These are phyloP conservation scores for Mycogone perniciosa DNA, from an alignment of 2,329 filamentous ascomycete species.

Conservation along the genomic window DNA sequence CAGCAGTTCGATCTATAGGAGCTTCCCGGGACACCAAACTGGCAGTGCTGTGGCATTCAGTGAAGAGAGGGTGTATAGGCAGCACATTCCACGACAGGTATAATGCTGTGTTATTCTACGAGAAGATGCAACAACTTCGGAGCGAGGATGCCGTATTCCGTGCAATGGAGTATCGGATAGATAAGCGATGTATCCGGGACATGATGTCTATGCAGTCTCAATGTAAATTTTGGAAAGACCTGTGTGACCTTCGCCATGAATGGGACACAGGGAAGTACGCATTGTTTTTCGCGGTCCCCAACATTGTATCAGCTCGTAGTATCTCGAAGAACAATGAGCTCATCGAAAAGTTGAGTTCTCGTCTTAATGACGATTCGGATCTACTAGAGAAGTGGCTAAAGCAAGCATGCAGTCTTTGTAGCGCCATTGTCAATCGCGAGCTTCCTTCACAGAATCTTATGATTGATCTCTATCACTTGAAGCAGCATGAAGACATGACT, in stretches of 20 bases:
- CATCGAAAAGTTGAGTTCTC: too few relatives aligned
- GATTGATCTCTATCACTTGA: too few relatives aligned
- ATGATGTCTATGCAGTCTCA: conserved; percentile 1
- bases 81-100: conserved; percentile 6
- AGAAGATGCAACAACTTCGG: background rate
- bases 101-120: conserved; percentile 1
- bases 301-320: too few relatives aligned
- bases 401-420: too few relatives aligned
- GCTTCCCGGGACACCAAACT: background rate
- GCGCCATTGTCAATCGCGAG: too few relatives aligned
- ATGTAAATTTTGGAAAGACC: conserved; percentile 8
- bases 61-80: background rate
- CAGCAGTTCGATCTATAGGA: background rate
- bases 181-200: background rate
- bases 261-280: background rate
- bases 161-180: background rate
- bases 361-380: too few relatives aligned
- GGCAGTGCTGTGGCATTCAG: conserved; percentile 1
- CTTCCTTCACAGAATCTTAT: too few relatives aligned
- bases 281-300: too few relatives aligned
- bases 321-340: too few relatives aligned
- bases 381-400: too few relatives aligned
- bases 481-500: too few relatives aligned
- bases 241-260: background rate
- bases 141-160: background rate